phyloP scores from a whole-genome alignment of 495 filamentous ascomycete genomes.

The Pseudoneurospora amorphoporcata region DNA sequence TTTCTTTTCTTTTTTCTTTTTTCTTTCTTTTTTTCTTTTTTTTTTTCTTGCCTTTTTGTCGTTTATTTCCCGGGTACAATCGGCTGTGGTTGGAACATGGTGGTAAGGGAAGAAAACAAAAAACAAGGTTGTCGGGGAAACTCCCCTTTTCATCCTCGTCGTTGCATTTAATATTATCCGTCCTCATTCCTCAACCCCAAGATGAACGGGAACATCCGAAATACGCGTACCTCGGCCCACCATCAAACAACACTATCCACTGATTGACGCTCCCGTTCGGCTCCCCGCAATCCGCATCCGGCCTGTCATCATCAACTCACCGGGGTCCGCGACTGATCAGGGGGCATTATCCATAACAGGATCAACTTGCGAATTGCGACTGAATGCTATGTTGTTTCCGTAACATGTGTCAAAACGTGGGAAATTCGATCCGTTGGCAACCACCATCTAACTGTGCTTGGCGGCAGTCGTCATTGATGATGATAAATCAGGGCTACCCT shows the following conservation, averaged over 20 bases:
- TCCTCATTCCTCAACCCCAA: neutral
- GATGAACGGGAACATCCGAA: neutral
- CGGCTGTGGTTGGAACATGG: neutral
- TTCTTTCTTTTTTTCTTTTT: neutral
- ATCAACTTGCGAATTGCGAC: neutral
- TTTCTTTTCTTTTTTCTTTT: neutral
- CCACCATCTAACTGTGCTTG: neutral
- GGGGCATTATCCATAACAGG: neutral
- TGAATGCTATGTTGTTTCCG: neutral
- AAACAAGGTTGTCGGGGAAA: neutral
- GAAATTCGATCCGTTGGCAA: neutral
- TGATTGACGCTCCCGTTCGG: neutral
- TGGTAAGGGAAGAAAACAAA: neutral
- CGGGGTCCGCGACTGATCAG: neutral
- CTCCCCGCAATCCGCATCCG: neutral
- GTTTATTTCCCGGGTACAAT: neutral
- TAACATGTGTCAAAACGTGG: neutral
- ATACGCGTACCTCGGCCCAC: neutral
- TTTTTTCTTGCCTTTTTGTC: neutral
- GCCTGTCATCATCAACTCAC: neutral
- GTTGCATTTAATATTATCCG: neutral
- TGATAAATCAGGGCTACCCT: neutral
- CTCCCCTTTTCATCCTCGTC: neutral
- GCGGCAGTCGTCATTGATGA: too few relatives aligned
- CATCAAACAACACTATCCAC: neutral